Conservation (phyloP, 176 grass and related monocot species). For the Cenchrus purpureus region DNA sequence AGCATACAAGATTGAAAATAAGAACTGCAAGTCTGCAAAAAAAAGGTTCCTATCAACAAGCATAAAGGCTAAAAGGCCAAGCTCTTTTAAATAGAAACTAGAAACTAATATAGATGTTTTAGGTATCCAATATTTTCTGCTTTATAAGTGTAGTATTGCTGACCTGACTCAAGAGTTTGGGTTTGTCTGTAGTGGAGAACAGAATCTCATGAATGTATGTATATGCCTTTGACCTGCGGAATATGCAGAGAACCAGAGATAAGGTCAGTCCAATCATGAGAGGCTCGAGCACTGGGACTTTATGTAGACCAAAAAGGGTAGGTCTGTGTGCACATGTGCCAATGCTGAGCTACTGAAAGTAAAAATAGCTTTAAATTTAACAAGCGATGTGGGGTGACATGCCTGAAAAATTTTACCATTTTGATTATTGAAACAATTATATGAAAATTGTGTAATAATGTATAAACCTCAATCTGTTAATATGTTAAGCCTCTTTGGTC, state of each 20-base stretch:
- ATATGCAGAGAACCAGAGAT: constrained; percentile 12
- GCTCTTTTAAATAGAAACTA: constrained; percentile 1
- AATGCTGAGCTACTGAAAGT: neutral
- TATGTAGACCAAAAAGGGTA: neutral
- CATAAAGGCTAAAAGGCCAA: constrained; percentile 36
- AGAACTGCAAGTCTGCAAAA: neutral
- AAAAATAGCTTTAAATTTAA: constrained; percentile 15
- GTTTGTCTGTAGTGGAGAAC: constrained; percentile 75
- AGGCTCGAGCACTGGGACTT: constrained; percentile 2
- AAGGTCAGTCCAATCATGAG: constrained; percentile 28
- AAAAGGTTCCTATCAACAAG: constrained; percentile 8
- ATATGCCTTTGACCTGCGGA: constrained; percentile 56
- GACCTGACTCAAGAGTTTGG: constrained; percentile 89
- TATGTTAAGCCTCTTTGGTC: neutral
- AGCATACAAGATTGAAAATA: neutral
- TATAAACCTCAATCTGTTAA: constrained; percentile 2
- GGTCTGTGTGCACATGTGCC: neutral
- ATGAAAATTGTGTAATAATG: neutral
- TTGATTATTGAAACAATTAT: neutral
- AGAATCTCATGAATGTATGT: constrained; percentile 74
- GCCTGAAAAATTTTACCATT: neutral
- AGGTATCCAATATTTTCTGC: neutral
- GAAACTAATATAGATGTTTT: neutral
- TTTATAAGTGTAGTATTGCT: constrained; percentile 13
- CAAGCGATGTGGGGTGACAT: neutral